Base-by-base conservation (phyloP, 345 rosid genomes). In the Brassica rapa region DNA sequence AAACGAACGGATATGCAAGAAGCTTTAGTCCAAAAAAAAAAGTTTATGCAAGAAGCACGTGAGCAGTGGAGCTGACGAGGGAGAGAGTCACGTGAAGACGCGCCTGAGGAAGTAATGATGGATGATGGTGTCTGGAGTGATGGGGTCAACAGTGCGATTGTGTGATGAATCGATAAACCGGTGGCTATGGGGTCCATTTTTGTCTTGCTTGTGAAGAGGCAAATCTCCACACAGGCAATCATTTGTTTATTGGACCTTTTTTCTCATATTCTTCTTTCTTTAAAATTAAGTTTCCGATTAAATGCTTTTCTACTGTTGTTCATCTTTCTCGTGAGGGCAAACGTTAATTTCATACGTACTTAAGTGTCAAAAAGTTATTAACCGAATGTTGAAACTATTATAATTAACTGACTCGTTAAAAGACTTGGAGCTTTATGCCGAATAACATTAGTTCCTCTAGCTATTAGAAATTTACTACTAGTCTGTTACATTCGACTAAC, bases 81-180 rank as follows among this genome's bases (percentile, higher is more conserved):
- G 71, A 71, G 71, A 77, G 72, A 71, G 33, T 77, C 81, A 77
- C 81, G 76, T 77, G 81, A 71, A 33, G 15, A 77, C 16, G 76
- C 62, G 76, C 49, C 71, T 70, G 76, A 63, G 5, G 60, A 77
- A 64, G 81, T 64, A 27, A 77, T 71, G 55, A 77, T 70, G 71
- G 2, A 19, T 65, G 2, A 37, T 65, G 46, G 33, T 69, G 56
- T 35, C 19, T 64, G 1, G 32, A 59, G 27, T 57, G 62, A 57
- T 33, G 64, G 6, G 6, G 49, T 70, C 49, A 55, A 70, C 27
- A 55, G 49, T 53, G 74, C 12, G 72, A 68, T 61, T 60, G 62
- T 69, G 41, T 25, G 72, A 62, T 30, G 49, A 59, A 41, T 15
- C 57, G 62, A 60, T 68, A 61, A 68, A 68, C 33, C 12, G 41